phyloP scores from a whole-genome alignment of 2,329 filamentous ascomycete species.

The Setomelanomma holmii region DNA sequence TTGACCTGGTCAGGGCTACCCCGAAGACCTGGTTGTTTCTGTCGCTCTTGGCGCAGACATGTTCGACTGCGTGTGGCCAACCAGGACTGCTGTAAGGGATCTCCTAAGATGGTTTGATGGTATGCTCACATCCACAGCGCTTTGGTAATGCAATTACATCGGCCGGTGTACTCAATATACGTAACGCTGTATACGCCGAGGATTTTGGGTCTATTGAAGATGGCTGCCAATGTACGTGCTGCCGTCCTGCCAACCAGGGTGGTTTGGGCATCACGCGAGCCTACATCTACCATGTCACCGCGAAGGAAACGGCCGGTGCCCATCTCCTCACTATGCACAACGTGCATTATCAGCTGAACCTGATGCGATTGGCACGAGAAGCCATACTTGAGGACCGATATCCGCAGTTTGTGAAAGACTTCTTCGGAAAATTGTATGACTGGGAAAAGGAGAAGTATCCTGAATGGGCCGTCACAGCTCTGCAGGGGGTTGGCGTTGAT shows the following conservation, averaged over 20 bases:
- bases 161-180: slow-evolving; percentile 81
- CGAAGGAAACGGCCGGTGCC: slow-evolving; percentile 94
- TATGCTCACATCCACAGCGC: slow-evolving; percentile 55
- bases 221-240: slow-evolving; percentile 82
- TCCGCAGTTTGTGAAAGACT: slow-evolving; percentile 76
- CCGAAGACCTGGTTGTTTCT: slow-evolving; percentile 92
- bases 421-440: slow-evolving; percentile 78
- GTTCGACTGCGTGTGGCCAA: slow-evolving; percentile 99
- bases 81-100: slow-evolving; percentile 75
- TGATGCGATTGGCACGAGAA: slow-evolving; percentile 78
- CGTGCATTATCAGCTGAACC: slow-evolving; percentile 85
- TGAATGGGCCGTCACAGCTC: slow-evolving; percentile 80
- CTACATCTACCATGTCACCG: slow-evolving; percentile 88
- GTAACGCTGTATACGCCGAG: slow-evolving; percentile 74
- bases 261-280: slow-evolving; percentile 84
- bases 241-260: slow-evolving; percentile 69
- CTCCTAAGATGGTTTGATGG: background rate
- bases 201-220: slow-evolving; percentile 87
- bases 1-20: slow-evolving; percentile 72
- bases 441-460: slow-evolving; percentile 71
- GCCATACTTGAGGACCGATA: slow-evolving; percentile 83
- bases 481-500: slow-evolving; percentile 76
- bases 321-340: slow-evolving; percentile 91
- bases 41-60: slow-evolving; percentile 96
- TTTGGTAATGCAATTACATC: slow-evolving; percentile 94